Conservation (phyloP, 2,329 filamentous ascomycete species). For the Trichoderma atroviride region DNA sequence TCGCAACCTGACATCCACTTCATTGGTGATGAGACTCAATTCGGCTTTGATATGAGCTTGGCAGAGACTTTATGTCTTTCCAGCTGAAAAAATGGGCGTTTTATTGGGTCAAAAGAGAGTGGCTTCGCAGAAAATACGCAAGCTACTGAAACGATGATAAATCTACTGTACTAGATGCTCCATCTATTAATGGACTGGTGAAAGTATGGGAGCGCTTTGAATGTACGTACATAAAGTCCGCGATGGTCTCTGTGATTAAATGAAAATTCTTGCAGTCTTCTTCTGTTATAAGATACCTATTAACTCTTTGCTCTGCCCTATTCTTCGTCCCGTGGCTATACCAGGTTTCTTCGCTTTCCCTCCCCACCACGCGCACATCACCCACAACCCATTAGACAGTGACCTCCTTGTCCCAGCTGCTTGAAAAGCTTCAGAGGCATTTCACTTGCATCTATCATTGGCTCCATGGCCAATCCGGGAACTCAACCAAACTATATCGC, state of each 20-base stretch:
- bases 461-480: background rate
- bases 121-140: background rate
- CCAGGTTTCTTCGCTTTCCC: background rate
- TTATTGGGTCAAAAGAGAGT: background rate
- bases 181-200: background rate
- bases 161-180: background rate
- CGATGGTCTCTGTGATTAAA: background rate
- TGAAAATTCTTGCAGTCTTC: no score
- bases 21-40: background rate
- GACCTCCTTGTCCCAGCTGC: background rate
- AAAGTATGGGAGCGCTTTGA: background rate
- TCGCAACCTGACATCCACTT: background rate
- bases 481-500: constrained; percentile 24
- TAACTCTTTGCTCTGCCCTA: background rate
- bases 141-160: background rate
- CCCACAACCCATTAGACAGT: background rate
- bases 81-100: background rate
- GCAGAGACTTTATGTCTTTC: background rate
- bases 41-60: background rate
- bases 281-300: background rate
- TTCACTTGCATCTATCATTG: background rate
- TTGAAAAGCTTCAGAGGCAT: background rate
- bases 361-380: background rate
- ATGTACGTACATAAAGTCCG: background rate
- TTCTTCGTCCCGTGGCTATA: background rate